Evolutionary conservation across 768 basidiomycete genomes (phyloP).

Genomic region (Pulveroboletus sp.): DNA sequence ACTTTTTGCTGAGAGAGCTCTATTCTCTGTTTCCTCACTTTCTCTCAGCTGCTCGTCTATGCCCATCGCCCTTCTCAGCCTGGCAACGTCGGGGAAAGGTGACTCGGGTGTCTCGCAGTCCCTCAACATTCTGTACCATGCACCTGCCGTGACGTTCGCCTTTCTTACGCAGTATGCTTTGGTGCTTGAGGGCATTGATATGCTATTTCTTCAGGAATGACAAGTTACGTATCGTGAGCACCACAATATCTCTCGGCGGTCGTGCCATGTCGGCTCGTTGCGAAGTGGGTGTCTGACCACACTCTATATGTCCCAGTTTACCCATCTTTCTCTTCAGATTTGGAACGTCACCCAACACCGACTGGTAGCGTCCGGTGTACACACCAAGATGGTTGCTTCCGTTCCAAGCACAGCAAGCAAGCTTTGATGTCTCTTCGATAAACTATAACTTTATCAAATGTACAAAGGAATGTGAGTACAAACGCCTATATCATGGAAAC

Average conservation of each 20-base stretch:
- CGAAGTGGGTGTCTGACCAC: constrained; percentile 35
- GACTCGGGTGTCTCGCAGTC: constrained; percentile 45
- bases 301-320: neutral
- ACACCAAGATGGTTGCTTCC: constrained; percentile 50
- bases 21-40: neutral
- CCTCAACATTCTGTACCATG: constrained; percentile 50
- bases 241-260: constrained; percentile 45
- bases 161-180: neutral
- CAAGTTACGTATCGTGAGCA: constrained; percentile 46
- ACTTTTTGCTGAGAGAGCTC: neutral
- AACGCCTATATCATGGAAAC: neutral
- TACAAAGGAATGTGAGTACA: constrained; percentile 11
- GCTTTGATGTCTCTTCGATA: constrained; percentile 13
- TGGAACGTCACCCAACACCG: constrained; percentile 52
- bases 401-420: neutral
- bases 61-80: constrained; percentile 34
- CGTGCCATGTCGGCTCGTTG: constrained; percentile 45
- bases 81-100: constrained; percentile 26
- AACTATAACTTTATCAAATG: constrained; percentile 10
- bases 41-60: constrained; percentile 45
- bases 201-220: constrained; percentile 36
- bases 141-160: constrained; percentile 45
- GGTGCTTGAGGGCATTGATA: neutral
- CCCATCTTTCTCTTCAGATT: constrained; percentile 34
- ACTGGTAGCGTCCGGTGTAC: constrained; percentile 50